phyloP scores from a whole-genome alignment of 2,329 filamentous ascomycete genomes.

The Verticillium nonalfalfae region DNA sequence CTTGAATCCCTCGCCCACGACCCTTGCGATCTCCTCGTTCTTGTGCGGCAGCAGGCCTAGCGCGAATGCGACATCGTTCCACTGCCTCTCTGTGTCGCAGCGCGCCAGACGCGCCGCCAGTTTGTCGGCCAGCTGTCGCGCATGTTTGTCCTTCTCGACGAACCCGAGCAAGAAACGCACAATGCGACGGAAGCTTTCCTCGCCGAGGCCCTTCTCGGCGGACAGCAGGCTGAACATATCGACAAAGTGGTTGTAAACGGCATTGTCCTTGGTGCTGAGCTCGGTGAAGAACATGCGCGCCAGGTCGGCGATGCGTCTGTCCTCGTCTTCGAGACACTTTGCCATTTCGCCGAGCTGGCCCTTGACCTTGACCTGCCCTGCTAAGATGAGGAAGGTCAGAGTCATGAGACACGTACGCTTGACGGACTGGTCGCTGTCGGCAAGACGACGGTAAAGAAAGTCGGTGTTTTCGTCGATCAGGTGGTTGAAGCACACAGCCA shows the following conservation, averaged over 20 bases:
- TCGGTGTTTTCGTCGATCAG: slow-evolving; percentile 99
- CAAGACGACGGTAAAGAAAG: slow-evolving; percentile 89
- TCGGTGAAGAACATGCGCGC: slow-evolving; percentile 98
- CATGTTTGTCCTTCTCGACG: slow-evolving; percentile 99
- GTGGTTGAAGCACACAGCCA: slow-evolving; percentile 99
- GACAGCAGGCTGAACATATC: slow-evolving; percentile 96
- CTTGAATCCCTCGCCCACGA: slow-evolving; percentile 70
- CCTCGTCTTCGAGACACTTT: slow-evolving; percentile 95
- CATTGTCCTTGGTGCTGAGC: slow-evolving; percentile 95
- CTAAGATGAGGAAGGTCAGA: slow-evolving; percentile 91
- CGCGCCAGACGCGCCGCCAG: slow-evolving; percentile 77
- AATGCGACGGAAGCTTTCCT: slow-evolving; percentile 80
- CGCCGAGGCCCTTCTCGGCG: slow-evolving; percentile 71
- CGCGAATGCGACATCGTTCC: slow-evolving; percentile 95
- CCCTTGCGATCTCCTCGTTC: slow-evolving; percentile 80
- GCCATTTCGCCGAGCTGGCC: slow-evolving; percentile 98
- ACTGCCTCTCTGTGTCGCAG: slow-evolving; percentile 90
- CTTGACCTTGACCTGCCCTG: slow-evolving; percentile 98
- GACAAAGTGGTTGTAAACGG: slow-evolving; percentile 98
- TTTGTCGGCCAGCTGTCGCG: slow-evolving; percentile 88
- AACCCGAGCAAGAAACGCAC: slow-evolving; percentile 92
- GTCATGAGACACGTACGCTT: slow-evolving; percentile 99
- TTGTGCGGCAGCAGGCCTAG: slow-evolving; percentile 86
- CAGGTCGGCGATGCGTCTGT: slow-evolving; percentile 88
- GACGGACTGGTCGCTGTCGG: slow-evolving; percentile 80